phyloP scores from a whole-genome alignment of 179 eudicot genomes.

The Heliamphora pulchella region DNA sequence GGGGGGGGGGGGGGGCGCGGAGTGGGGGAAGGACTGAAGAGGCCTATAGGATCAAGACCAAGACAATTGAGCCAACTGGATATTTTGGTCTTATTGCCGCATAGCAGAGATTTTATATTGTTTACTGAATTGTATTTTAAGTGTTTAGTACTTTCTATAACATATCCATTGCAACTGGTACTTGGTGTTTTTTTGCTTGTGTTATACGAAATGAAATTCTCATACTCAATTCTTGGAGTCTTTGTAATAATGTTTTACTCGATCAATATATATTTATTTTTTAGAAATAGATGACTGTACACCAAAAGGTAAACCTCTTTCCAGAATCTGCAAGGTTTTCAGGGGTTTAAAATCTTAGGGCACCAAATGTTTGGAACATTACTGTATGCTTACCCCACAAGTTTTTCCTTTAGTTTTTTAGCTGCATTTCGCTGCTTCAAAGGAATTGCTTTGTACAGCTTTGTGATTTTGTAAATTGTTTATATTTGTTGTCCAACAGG shows the following conservation, averaged over 20 bases:
- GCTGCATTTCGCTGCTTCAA: not conserved
- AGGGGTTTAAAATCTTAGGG: not conserved
- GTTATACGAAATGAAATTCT: not conserved
- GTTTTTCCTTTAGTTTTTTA: not conserved
- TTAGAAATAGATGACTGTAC: not conserved
- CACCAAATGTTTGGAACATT: not conserved
- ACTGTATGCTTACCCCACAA: not conserved
- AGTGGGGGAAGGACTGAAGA: not conserved
- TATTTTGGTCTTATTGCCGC: not conserved
- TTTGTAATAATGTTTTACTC: not conserved
- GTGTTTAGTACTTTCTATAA: not conserved
- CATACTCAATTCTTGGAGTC: not conserved
- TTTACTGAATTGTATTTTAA: not conserved
- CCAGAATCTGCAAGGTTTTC: not conserved
- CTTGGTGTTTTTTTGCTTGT: not conserved
- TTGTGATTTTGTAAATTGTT: not conserved
- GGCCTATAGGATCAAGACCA: not conserved
- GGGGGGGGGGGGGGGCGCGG: not conserved
- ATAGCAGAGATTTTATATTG: not conserved
- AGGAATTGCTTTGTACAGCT: not conserved
- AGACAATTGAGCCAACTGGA: not conserved
- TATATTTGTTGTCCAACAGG: conserved; percentile 27
- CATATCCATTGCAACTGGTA: not conserved
- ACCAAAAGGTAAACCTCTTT: not conserved
- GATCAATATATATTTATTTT: not conserved